Base-by-base conservation (phyloP, 2,329 filamentous ascomycete species). In the Mycosphaerelloides madeirae region DNA sequence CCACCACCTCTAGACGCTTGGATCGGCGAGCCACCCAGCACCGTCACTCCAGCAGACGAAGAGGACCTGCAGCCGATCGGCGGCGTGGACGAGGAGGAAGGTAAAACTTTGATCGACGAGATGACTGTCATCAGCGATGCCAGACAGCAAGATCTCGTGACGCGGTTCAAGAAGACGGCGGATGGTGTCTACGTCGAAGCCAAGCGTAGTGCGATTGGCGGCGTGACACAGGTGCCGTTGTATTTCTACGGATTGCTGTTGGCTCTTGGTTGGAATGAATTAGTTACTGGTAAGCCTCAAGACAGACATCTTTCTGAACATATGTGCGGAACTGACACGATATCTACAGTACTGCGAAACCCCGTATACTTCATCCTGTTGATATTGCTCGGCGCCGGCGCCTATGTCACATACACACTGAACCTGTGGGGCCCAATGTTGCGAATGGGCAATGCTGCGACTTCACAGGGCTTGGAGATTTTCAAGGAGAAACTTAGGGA, bases 161-260 rank as follows among this genome's bases (percentile, higher is more conserved):
- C 95, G 12, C 80, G 93, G 43, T 98, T 98, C 78, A 97, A 96
- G 77, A 97, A 97, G 77, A 93, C 88, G 29, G 93, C 93, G 1
- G 93, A 98, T 64, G 93, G 90, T 6, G 91, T 98, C 3, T 98
- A 95, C 60, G 90, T 98, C 32, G 93, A 98, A 71, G 93, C 93
- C 38, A 98, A 98, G 77, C 81, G 93, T 46, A 90, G 91, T 64
- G 93, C 93, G 32, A 94, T 98, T 63, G 93, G 93, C 43, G 90
- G 91, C 45, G 87, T 98, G 58, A 87, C 90, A 3, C 90, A 96
- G 67, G 83, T 98, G 38, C 93, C 93, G 5, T 71, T 95, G 50
- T 97, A 96, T 69, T 96, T 98, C 68, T 98, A 96, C 60, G 87
- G 81, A 32, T 67, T 97, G 44, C 75, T 98, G 44, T 72, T 98